Conservation (phyloP, 768 basidiomycete genomes). For the Psilocybe subaeruginosa region DNA sequence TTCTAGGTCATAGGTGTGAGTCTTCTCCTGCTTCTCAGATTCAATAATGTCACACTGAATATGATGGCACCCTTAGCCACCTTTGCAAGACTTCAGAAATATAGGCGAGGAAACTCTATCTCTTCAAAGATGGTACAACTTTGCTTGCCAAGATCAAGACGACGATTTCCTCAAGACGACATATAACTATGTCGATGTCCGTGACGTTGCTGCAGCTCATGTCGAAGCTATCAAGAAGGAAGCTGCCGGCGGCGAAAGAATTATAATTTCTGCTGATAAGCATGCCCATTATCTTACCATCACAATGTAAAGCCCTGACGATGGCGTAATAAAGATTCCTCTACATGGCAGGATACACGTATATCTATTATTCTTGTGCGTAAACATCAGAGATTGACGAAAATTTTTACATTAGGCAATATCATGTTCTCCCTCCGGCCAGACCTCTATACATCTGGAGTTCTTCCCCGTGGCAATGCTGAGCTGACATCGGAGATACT, state of each 20-base stretch:
- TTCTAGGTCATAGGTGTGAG: conserved; percentile 11
- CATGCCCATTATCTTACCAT: neutral
- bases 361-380: neutral
- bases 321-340: neutral
- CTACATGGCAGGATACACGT: conserved; percentile 15
- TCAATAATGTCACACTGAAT: conserved; percentile 30
- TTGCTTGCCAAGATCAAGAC: conserved; percentile 21
- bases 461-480: conserved; percentile 14
- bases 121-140: neutral
- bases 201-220: conserved; percentile 62
- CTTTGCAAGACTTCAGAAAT: conserved; percentile 39
- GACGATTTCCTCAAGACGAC: conserved; percentile 20
- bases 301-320: no score
- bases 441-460: conserved; percentile 6
- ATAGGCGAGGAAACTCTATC: neutral
- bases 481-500: neutral
- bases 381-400: no score
- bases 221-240: conserved; percentile 51
- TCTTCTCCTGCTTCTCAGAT: neutral
- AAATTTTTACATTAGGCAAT: conserved; percentile 2
- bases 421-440: conserved; percentile 2
- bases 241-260: conserved; percentile 57
- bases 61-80: conserved; percentile 13
- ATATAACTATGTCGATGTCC: conserved; percentile 50
- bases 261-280: conserved; percentile 48